Conservation (phyloP, 108 stramenopile genomes). For the Seminavis robusta region DNA sequence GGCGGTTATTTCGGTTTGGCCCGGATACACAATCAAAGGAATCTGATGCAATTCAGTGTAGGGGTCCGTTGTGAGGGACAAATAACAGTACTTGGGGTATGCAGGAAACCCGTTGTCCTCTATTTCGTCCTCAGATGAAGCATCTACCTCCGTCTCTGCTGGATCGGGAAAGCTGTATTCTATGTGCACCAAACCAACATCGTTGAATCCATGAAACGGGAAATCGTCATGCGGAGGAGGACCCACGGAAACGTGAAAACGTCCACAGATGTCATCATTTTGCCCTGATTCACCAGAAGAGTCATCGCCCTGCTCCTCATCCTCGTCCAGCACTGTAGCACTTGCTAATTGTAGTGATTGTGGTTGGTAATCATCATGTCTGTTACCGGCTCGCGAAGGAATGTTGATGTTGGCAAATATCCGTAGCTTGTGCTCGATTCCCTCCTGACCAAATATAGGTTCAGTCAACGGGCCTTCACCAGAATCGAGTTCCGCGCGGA, state of each 20-base stretch:
- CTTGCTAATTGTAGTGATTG: no score
- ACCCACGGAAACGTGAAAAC: constrained; percentile 30
- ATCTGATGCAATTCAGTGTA: constrained; percentile 20
- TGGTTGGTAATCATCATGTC: no score
- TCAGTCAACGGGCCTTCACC: neutral
- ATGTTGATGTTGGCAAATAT: neutral
- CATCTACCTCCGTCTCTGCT: constrained; percentile 2
- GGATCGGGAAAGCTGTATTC: constrained; percentile 23
- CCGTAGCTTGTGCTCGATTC: neutral
- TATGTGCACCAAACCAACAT: constrained; percentile 25
- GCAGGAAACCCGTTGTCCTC: neutral
- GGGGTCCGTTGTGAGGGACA: constrained; percentile 30
- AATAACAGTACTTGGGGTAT: constrained; percentile 20
- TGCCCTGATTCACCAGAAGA: neutral
- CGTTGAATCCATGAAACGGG: constrained; percentile 9
- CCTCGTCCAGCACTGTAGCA: no score
- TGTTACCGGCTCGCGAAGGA: no score
- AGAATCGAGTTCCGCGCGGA: neutral
- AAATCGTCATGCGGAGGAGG: neutral
- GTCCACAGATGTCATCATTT: constrained; percentile 23
- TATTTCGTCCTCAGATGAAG: neutral
- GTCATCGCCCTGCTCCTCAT: neutral
- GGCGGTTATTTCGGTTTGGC: constrained; percentile 27
- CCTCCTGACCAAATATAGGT: neutral
- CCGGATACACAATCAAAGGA: constrained; percentile 36